Conservation (phyloP, 352 stramenopile species). For the Pythium scleroteichum region DNA sequence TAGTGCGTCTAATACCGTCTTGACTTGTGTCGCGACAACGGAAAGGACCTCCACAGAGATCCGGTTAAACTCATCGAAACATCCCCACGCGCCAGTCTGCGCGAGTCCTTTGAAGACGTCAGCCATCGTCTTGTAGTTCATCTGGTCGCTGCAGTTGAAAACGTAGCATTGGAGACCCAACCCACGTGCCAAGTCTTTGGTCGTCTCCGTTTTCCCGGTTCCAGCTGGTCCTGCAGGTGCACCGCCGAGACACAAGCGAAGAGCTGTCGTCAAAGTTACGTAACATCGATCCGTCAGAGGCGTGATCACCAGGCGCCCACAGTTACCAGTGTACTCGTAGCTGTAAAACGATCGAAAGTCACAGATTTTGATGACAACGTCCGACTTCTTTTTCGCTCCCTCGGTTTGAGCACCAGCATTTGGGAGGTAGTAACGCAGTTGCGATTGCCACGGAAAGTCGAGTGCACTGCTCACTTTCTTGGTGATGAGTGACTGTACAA, state of each 20-base stretch:
- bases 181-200: constrained; percentile 75
- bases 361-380: constrained; percentile 90
- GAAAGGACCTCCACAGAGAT: constrained; percentile 96
- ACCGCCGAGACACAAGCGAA: constrained; percentile 77
- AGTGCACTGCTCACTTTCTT: constrained; percentile 92
- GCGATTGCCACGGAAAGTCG: constrained; percentile 95
- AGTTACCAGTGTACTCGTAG: constrained; percentile 97
- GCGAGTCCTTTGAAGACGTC: constrained; percentile 95
- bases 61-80: constrained; percentile 97
- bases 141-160: constrained; percentile 89
- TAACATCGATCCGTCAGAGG: constrained; percentile 85
- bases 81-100: constrained; percentile 95
- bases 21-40: constrained; percentile 97
- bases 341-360: constrained; percentile 93
- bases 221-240: constrained; percentile 77
- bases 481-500: constrained; percentile 90
- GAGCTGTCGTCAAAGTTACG: constrained; percentile 80
- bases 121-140: constrained; percentile 96
- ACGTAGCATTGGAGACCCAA: constrained; percentile 85
- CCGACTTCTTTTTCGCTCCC: constrained; percentile 35
- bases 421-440: constrained; percentile 92
- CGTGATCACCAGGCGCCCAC: constrained; percentile 83
- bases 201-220: constrained; percentile 88
- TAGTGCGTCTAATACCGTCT: constrained; percentile 94
- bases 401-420: constrained; percentile 15